These are phyloP conservation scores for Phytophthora pluvialis DNA, from an alignment of 352 stramenopile genomes.

Conservation along the genomic window DNA sequence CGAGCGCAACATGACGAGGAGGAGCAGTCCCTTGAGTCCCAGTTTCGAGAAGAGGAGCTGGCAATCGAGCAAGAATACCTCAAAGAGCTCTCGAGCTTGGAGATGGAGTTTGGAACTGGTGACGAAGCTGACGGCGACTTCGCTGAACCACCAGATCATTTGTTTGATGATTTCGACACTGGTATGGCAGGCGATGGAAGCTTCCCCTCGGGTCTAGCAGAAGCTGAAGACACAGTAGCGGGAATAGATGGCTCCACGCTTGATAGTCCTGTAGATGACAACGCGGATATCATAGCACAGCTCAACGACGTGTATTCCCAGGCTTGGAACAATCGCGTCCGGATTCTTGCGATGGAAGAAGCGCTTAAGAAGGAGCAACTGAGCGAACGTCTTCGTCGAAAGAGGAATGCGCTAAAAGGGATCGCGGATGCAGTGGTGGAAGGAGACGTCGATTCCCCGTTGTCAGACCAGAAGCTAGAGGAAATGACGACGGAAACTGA, in stretches of 20 bases:
- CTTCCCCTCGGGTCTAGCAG: neutral
- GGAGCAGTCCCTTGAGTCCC: conserved; percentile 39
- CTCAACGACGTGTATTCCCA: conserved; percentile 41
- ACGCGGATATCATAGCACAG: conserved; percentile 44
- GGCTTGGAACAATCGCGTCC: conserved; percentile 38
- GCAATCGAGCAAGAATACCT: conserved; percentile 66
- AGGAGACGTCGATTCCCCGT: neutral
- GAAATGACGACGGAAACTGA: conserved; percentile 8
- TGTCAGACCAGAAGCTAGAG: conserved; percentile 12
- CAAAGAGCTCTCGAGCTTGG: conserved; percentile 49
- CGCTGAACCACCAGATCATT: conserved; percentile 21
- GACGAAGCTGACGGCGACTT: conserved; percentile 38
- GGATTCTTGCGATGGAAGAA: conserved; percentile 36
- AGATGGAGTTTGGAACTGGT: conserved; percentile 52
- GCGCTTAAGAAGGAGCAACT: conserved; percentile 43
- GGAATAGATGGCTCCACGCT: neutral
- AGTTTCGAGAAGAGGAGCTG: conserved; percentile 54
- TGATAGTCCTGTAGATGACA: conserved; percentile 19
- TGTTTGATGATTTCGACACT: conserved; percentile 12
- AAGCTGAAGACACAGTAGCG: neutral
- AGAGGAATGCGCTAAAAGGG: conserved; percentile 10
- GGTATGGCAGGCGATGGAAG: conserved; percentile 14
- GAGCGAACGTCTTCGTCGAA: conserved; percentile 30
- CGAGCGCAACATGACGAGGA: conserved; percentile 39
- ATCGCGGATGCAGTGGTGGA: neutral